These are phyloP conservation scores for Petunia axillaris DNA, from an alignment of 257 asterid genomes.

Conservation along the genomic window DNA sequence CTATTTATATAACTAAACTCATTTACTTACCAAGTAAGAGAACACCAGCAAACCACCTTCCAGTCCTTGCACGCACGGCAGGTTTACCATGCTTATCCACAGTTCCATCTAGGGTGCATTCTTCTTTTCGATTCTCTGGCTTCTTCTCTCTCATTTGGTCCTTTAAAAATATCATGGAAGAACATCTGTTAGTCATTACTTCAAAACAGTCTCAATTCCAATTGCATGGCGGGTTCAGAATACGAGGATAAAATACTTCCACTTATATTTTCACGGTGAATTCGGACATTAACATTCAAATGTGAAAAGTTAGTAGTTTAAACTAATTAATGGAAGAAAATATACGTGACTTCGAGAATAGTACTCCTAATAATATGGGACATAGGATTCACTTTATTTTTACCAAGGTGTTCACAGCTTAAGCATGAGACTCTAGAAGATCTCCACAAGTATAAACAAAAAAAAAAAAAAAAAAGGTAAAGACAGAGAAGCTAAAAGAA, in stretches of 20 bases:
- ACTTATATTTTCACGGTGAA: no score
- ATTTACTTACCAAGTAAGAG: slow-evolving; percentile 64
- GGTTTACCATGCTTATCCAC: slow-evolving; percentile 75
- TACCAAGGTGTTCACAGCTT: neutral
- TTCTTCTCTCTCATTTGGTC: slow-evolving; percentile 43
- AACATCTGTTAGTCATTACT: neutral
- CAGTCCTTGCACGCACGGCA: slow-evolving; percentile 66
- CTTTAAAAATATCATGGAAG: neutral
- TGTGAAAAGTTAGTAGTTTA: no score
- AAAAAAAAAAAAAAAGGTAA: neutral
- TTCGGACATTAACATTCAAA: no score
- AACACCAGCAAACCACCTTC: slow-evolving; percentile 79
- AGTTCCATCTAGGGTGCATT: slow-evolving; percentile 73
- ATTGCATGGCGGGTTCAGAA: neutral
- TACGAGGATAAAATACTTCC: neutral
- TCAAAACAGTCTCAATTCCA: no score
- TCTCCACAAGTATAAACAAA: neutral
- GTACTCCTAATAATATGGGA: no score
- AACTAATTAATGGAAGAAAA: no score
- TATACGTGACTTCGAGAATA: no score
- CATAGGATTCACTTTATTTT: neutral
- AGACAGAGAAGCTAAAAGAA: neutral
- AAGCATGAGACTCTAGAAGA: neutral
- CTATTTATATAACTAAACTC: no score
- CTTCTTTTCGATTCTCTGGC: slow-evolving; percentile 37